Percentiles rank a stretch among this genome's conserved stretches.
phyloP scores from a whole-genome alignment of 352 stramenopile genomes.

The Globisporangium canariense region DNA sequence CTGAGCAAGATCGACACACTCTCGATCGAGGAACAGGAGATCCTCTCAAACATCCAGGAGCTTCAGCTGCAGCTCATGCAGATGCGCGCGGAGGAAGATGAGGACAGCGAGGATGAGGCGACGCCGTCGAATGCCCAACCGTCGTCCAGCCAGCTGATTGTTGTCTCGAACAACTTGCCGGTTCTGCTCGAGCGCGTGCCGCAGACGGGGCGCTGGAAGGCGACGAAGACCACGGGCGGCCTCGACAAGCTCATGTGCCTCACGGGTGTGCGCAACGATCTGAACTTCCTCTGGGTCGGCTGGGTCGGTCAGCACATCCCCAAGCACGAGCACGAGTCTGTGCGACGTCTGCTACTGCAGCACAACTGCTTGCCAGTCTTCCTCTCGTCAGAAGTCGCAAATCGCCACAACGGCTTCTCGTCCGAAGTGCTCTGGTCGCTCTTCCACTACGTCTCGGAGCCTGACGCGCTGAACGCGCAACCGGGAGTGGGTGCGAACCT shows the following conservation, averaged over 20 bases:
- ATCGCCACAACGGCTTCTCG: conserved; percentile 85
- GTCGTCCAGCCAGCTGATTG: conserved; percentile 63
- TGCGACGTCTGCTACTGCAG: conserved; percentile 70
- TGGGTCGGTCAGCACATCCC: conserved; percentile 87
- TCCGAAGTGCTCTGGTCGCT: conserved; percentile 90
- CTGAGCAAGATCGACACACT: conserved; percentile 65
- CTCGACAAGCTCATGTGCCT: conserved; percentile 84
- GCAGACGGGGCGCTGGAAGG: conserved; percentile 78
- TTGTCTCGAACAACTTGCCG: conserved; percentile 86
- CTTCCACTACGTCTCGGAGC: conserved; percentile 88
- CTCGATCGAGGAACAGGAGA: conserved; percentile 83
- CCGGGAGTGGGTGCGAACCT: conserved; percentile 33
- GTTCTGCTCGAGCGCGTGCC: conserved; percentile 71
- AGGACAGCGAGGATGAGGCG: conserved; percentile 56
- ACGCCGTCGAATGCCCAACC: conserved; percentile 17
- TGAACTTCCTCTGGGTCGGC: conserved; percentile 86
- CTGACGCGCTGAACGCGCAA: conserved; percentile 45
- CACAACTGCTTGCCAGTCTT: conserved; percentile 90
- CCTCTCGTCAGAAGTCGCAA: conserved; percentile 76
- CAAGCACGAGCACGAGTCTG: conserved; percentile 74
- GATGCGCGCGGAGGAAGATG: conserved; percentile 60
- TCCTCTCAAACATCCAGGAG: conserved; percentile 88
- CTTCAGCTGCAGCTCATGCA: conserved; percentile 85
- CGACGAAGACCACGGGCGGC: conserved; percentile 81
- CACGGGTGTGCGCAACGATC: conserved; percentile 56